phyloP scores from a whole-genome alignment of 2,329 filamentous ascomycete genomes.

The Colletotrichum sublineola region DNA sequence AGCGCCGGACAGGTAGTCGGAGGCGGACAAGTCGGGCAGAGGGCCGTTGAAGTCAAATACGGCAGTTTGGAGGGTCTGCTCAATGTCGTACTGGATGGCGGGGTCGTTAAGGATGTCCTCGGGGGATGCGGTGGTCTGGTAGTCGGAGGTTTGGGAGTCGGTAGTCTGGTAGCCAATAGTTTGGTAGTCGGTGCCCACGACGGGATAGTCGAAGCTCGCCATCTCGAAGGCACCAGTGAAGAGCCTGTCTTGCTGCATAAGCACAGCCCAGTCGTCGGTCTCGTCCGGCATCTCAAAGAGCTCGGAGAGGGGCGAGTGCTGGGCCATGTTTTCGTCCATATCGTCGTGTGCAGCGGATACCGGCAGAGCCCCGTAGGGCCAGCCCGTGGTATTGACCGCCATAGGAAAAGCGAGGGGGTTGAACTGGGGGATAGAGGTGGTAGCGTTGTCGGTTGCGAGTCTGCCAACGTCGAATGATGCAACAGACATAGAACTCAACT shows the following conservation, averaged over 20 bases:
- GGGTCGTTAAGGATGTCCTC: constrained; percentile 36
- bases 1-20: constrained; percentile 30
- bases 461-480: constrained; percentile 24
- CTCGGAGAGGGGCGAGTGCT: constrained; percentile 36
- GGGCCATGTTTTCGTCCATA: constrained; percentile 34
- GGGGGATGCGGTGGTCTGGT: constrained; percentile 3
- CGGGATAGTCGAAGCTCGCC: constrained; percentile 6
- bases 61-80: constrained; percentile 24
- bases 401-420: constrained; percentile 18
- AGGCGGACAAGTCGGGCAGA: constrained; percentile 34
- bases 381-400: constrained; percentile 33
- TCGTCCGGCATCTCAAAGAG: constrained; percentile 33
- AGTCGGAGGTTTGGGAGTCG: background rate
- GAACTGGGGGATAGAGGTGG: constrained; percentile 17
- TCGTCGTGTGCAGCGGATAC: constrained; percentile 35
- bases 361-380: constrained; percentile 30
- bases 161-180: background rate
- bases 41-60: constrained; percentile 34
- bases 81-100: constrained; percentile 27
- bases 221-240: constrained; percentile 31
- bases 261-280: constrained; percentile 32
- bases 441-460: constrained; percentile 13
- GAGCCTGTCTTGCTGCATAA: constrained; percentile 37
- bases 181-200: constrained; percentile 8
- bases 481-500: constrained; percentile 25